Base-by-base conservation (phyloP, 225 moss, liverwort and hornwort species). In the Anthoceros angustus region DNA sequence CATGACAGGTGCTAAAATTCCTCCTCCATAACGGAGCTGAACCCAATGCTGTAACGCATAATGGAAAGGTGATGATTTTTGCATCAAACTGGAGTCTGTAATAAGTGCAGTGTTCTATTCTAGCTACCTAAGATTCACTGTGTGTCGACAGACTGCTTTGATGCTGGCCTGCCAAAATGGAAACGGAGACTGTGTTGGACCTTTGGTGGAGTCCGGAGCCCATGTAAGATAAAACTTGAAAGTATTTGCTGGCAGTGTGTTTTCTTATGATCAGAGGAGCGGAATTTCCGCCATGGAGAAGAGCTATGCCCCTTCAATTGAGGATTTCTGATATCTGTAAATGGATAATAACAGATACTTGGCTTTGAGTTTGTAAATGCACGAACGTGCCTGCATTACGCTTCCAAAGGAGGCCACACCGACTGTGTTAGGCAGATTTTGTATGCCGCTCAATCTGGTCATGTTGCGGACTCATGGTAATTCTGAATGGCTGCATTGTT, bases 151-250 rank as follows among this genome's bases (percentile, higher is more conserved):
- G 83, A 84, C 83, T 16, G 74, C 83, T 9, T 62, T 84, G 61
- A 84, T 84, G 83, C 72, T 78, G 66, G 83, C 83, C 41, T 84
- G 80, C 65, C 80, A 76, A 72, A 43, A 40, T 23, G 83, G 83
- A 39, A 71, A 60, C 6, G 76, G 67, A 76, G 65, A 48, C 4
- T 78, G 83, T 61, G 45, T 84, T 20, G 78, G 76, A 14, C 78
- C 74, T 43, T 70, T 84, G 32, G 67, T 84, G 2, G 48, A 74
- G 66, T 62, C 71, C 63, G 74, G 78, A 63, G 80, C 83, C 11
- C 74, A 78, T 43, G 83, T 84, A 65, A 84, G 74, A 32, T 32
- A 4, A 32, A 32, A 32, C 32, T 32, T 32, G 4, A 32, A 32
- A 32, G 32, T 32, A 32, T 32, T 32, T 32, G 32, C 32, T 4